Base-by-base conservation (phyloP, 1,139 yeast species). In the Diutina siamensis region DNA sequence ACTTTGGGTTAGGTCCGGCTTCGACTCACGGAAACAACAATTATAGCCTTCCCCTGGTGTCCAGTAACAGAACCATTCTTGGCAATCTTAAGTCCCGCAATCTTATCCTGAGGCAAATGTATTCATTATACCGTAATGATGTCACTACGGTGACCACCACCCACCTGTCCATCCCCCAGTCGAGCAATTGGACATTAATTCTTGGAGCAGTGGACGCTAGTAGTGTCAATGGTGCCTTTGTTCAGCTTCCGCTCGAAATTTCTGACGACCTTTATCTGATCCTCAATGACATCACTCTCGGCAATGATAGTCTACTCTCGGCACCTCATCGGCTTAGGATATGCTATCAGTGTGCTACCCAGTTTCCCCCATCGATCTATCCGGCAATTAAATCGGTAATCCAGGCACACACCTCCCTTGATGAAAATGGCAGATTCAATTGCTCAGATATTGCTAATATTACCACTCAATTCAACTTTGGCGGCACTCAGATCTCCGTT, bases 1-100 rank as follows among this genome's bases (percentile, higher is more conserved):
- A n/a, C 12, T 38, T 38, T 38, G 42, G 42, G n/a, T n/a, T 38
- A 4, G 42, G 42, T 15, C 42, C 42, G 3, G n/a, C 21, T 3
- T n/a, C 42, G 3, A 20, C 17, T 4, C 13, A 15, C 7, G 20
- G 20, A 9, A 17, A 15, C 15, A 10, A 22, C 21, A 25, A 25
- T 8, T 38, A 38, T 15, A 15, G 13, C 4, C 13, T 25, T 10
- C 42, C 42, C 21, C 32, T 25, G 32, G 10, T 12, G 7, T 25
- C 25, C n/a, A 20, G 15, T 12, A 38, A 38, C 15, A 12, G 15
- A 15, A 38, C 42, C 21, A n/a, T 38, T 9, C 21, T 38, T 3
- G 42, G 42, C 9, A 22, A 38, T 15, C 32, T 38, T 18, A 38
- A 38, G 21, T 12, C n/a, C 13, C 42, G 42, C 19, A 15, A 13